phyloP scores from a whole-genome alignment of 176 grass and related monocot species.

The Oryza officinalis region DNA sequence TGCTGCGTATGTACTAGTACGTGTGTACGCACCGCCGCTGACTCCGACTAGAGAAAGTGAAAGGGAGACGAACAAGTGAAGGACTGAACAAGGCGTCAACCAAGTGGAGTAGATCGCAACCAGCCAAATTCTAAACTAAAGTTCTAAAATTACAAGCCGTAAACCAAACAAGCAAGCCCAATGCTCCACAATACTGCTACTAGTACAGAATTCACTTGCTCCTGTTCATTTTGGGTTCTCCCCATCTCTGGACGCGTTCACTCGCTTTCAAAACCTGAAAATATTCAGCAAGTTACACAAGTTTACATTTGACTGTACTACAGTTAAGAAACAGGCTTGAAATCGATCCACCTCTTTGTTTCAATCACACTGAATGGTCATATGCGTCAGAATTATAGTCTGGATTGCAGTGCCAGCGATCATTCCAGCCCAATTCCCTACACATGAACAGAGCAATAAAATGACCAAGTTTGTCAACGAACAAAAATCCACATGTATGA shows the following conservation, averaged over 20 bases:
- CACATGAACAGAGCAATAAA: background rate
- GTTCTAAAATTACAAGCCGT: background rate
- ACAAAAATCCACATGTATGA: background rate
- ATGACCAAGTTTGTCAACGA: background rate
- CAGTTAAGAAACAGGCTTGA: background rate
- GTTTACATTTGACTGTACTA: background rate
- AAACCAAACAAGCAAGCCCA: background rate
- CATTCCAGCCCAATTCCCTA: slow-evolving; percentile 60
- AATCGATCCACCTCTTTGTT: slow-evolving; percentile 35
- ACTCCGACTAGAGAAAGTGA: background rate
- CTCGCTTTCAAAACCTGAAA: slow-evolving; percentile 36
- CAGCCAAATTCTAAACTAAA: background rate
- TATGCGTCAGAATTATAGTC: slow-evolving; percentile 32
- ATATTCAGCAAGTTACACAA: background rate
- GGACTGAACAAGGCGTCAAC: background rate
- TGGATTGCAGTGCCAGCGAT: slow-evolving; percentile 48
- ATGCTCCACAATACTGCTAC: background rate
- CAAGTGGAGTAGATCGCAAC: background rate
- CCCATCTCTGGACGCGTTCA: slow-evolving; percentile 1
- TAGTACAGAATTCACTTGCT: background rate
- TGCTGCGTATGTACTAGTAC: background rate
- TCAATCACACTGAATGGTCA: slow-evolving; percentile 43
- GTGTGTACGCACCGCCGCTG: background rate
- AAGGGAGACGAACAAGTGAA: too few species aligned
- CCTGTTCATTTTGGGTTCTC: background rate